Percentiles rank a stretch among this genome's conserved stretches.
Evolutionary conservation across 805 yeast genomes (phyloP).

Genomic region (Monosporozyma unispora): DNA sequence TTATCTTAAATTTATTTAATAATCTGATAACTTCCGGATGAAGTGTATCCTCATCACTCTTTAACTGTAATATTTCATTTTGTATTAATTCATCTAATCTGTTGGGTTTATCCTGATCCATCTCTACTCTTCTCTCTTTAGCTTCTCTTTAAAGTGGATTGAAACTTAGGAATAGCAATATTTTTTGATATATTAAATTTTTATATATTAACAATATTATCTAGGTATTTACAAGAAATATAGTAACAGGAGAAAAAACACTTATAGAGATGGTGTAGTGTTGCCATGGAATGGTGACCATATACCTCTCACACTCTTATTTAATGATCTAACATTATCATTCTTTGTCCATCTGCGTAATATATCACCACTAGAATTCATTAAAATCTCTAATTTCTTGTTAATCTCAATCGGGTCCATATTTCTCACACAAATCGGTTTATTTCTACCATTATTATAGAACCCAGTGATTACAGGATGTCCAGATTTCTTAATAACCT

Average conservation of each 20-base stretch:
- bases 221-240: no score
- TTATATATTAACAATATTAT: no score
- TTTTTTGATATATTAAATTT: conserved; percentile 6
- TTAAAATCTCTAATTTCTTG: conserved; percentile 52
- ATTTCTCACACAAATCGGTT: conserved; percentile 71
- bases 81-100: background rate
- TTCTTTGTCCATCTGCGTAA: conserved; percentile 51
- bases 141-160: background rate
- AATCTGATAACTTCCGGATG: conserved; percentile 14
- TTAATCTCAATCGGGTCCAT: conserved; percentile 51
- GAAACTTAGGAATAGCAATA: background rate
- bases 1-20: background rate
- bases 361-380: conserved; percentile 60
- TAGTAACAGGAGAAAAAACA: background rate
- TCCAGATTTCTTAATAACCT: conserved; percentile 61
- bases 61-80: conserved; percentile 6
- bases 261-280: background rate
- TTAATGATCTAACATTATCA: conserved; percentile 71
- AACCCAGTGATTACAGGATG: conserved; percentile 53
- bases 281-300: conserved; percentile 89
- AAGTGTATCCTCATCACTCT: conserved; percentile 10
- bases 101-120: background rate
- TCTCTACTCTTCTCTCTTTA: background rate
- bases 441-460: conserved; percentile 40
- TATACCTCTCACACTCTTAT: conserved; percentile 84